phyloP scores from a whole-genome alignment of 352 stramenopile species.

The Phytophthora agathidicida region DNA sequence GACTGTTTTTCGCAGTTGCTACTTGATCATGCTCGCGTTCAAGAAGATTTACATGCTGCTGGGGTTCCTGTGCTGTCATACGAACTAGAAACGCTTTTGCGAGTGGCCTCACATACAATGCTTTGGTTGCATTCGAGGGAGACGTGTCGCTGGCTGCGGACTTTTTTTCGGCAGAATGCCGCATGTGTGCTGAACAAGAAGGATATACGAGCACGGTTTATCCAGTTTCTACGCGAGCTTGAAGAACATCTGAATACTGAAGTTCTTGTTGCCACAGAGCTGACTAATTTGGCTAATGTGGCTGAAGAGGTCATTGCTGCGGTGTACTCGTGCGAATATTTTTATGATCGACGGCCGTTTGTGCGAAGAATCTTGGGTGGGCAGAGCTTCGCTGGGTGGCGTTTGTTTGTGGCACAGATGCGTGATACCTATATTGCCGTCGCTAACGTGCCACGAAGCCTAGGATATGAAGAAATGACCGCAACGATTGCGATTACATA shows the following conservation, averaged over 20 bases:
- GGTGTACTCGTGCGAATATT: constrained; percentile 62
- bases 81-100: constrained; percentile 50
- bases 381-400: constrained; percentile 63
- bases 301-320: constrained; percentile 69
- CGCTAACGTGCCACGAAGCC: constrained; percentile 1
- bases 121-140: constrained; percentile 63
- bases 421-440: constrained; percentile 60
- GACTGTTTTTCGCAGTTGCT: constrained; percentile 59
- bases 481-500: constrained; percentile 7
- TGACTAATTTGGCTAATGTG: constrained; percentile 49
- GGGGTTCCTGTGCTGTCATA: constrained; percentile 12
- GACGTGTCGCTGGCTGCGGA: constrained; percentile 45
- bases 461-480: not conserved
- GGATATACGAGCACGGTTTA: constrained; percentile 47
- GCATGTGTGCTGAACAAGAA: constrained; percentile 46
- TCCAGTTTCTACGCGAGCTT: constrained; percentile 46
- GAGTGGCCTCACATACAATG: constrained; percentile 39
- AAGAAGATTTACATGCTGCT: not conserved
- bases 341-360: constrained; percentile 43
- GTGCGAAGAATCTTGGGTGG: constrained; percentile 59
- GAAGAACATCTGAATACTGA: constrained; percentile 53
- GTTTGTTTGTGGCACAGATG: constrained; percentile 64
- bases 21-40: constrained; percentile 38
- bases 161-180: constrained; percentile 51
- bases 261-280: constrained; percentile 46